phyloP scores from a whole-genome alignment of 2,329 filamentous ascomycete species.

The Ascochyta rabiei region DNA sequence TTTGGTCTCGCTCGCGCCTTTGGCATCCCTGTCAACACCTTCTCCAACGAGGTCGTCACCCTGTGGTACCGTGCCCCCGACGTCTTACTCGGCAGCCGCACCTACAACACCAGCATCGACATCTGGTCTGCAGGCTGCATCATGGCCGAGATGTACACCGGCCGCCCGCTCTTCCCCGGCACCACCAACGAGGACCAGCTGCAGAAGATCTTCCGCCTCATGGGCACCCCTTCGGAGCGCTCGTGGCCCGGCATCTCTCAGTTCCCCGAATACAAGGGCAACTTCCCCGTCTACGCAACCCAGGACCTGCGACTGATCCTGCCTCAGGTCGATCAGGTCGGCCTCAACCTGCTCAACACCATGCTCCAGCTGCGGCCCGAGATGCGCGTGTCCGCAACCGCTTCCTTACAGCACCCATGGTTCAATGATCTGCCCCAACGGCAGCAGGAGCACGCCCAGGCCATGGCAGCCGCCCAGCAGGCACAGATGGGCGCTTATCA shows the following conservation, averaged over 20 bases:
- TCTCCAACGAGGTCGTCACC: slow-evolving; percentile 97
- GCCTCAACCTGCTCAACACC: slow-evolving; percentile 83
- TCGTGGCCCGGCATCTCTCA: slow-evolving; percentile 95
- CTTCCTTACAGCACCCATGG: slow-evolving; percentile 90
- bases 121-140: slow-evolving; percentile 99
- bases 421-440: slow-evolving; percentile 74
- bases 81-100: slow-evolving; percentile 88
- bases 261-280: slow-evolving; percentile 97
- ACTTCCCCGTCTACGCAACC: slow-evolving; percentile 91
- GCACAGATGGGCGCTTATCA: slow-evolving; percentile 48
- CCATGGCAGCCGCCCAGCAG: slow-evolving; percentile 44
- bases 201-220: slow-evolving; percentile 94
- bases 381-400: slow-evolving; percentile 83
- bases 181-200: slow-evolving; percentile 99
- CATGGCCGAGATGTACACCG: slow-evolving; percentile 99
- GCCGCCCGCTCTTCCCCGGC: slow-evolving; percentile 91
- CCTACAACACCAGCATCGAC: slow-evolving; percentile 99
- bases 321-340: slow-evolving; percentile 85
- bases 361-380: slow-evolving; percentile 95
- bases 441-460: slow-evolving; percentile 47
- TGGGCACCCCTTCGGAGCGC: slow-evolving; percentile 95
- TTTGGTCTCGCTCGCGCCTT: slow-evolving; percentile 94
- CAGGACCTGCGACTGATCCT: slow-evolving; percentile 87
- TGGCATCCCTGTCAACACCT: slow-evolving; percentile 96
- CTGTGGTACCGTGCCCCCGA: slow-evolving; percentile 98